Conservation (phyloP, 176 grass and related monocot genomes). For the Zea mays region Zm-B73-REFERENCE-NAM-5.0 NC_050103.1:125324001-125324500, state of each 20-base stretch:
- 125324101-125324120: constrained; percentile 49
- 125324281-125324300: constrained; percentile 49
- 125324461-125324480: constrained; percentile 34
- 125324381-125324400: constrained; percentile 50
- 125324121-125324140: constrained; percentile 45
- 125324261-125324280: constrained; percentile 56
- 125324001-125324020: constrained; percentile 42
- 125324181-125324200: constrained; percentile 35
- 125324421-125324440: constrained; percentile 42
- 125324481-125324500: constrained; percentile 40
- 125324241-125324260: constrained; percentile 72
- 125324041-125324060: constrained; percentile 4
- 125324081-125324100: constrained; percentile 44
- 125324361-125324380: constrained; percentile 42
- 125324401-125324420: constrained; percentile 88
- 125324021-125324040: constrained; percentile 57
- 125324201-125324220: constrained; percentile 27
- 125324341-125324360: constrained; percentile 47
- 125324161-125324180: constrained; percentile 36
- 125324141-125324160: constrained; percentile 46
- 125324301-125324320: constrained; percentile 50
- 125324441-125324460: constrained; percentile 28
- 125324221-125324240: constrained; percentile 43
- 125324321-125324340: constrained; percentile 72
- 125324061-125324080: constrained; percentile 49